phyloP scores from a whole-genome alignment of 129 eudicot genomes.

The Tagetes erecta region DNA sequence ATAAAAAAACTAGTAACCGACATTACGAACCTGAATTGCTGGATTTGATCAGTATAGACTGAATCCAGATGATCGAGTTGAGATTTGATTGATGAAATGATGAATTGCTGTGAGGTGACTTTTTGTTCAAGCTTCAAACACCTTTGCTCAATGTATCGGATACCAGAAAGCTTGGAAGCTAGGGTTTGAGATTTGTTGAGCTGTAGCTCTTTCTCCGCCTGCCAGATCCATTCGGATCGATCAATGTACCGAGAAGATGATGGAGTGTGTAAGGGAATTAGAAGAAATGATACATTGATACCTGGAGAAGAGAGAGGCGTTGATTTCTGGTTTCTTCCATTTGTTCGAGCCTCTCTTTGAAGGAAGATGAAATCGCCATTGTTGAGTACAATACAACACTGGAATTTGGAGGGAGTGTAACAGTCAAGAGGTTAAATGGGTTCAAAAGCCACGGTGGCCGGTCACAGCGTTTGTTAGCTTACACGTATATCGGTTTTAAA shows the following conservation, averaged over 20 bases:
- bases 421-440: neutral
- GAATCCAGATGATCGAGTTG: conserved; percentile 44
- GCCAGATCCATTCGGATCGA: conserved; percentile 2
- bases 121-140: conserved; percentile 53
- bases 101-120: conserved; percentile 45
- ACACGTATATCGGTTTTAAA: too few relatives aligned
- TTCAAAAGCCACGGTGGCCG: too few relatives aligned
- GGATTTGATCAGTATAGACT: conserved; percentile 22
- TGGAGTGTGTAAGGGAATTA: neutral
- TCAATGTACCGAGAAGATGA: neutral
- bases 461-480: too few relatives aligned
- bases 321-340: conserved; percentile 58
- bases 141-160: conserved; percentile 45
- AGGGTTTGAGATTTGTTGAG: conserved; percentile 45
- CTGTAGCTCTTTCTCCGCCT: conserved; percentile 60
- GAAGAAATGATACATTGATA: conserved; percentile 22
- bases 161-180: conserved; percentile 47
- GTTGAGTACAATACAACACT: conserved; percentile 12
- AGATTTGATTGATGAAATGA: conserved; percentile 51
- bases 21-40: conserved; percentile 44
- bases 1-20: neutral
- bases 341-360: conserved; percentile 50
- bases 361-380: conserved; percentile 64
- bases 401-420: neutral
- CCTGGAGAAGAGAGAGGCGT: conserved; percentile 60